Percentiles rank a stretch among this genome's conserved stretches.
Conservation (phyloP, 2,329 filamentous ascomycete genomes). For the Colletotrichum euphorbiae region DNA sequence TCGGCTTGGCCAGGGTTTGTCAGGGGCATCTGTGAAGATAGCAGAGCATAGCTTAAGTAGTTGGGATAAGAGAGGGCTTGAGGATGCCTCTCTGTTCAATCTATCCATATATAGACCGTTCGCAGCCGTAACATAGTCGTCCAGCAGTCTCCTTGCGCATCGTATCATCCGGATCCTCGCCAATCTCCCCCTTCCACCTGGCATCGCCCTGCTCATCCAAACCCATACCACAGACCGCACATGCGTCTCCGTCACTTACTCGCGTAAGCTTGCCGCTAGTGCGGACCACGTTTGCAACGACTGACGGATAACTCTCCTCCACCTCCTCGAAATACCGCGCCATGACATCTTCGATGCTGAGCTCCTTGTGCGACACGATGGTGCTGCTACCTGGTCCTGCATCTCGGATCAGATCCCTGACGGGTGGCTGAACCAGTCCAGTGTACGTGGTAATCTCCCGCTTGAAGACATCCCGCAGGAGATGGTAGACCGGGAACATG, state of each 20-base stretch:
- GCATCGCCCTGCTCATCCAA: conserved; percentile 73
- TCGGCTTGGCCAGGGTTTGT: conserved; percentile 7
- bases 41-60: conserved; percentile 3
- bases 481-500: conserved; percentile 73
- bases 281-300: conserved; percentile 94
- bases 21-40: not conserved
- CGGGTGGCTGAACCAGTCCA: conserved; percentile 61
- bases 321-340: conserved; percentile 87
- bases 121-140: conserved; percentile 79
- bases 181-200: conserved; percentile 72
- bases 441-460: conserved; percentile 81
- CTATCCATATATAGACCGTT: conserved; percentile 70
- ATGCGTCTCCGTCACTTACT: conserved; percentile 56
- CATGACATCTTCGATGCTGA: conserved; percentile 94
- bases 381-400: conserved; percentile 46
- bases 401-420: conserved; percentile 59
- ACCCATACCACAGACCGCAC: conserved; percentile 77
- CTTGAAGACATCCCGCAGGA: conserved; percentile 85
- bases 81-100: conserved; percentile 14
- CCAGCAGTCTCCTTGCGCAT: conserved; percentile 44
- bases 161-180: conserved; percentile 49
- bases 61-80: not conserved
- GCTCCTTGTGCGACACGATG: conserved; percentile 75
- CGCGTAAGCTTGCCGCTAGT: conserved; percentile 85
- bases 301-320: conserved; percentile 86